These are phyloP conservation scores for Proliferodiscus dingleyae DNA, from an alignment of 2,329 filamentous ascomycete genomes.

Conservation along the genomic window DNA sequence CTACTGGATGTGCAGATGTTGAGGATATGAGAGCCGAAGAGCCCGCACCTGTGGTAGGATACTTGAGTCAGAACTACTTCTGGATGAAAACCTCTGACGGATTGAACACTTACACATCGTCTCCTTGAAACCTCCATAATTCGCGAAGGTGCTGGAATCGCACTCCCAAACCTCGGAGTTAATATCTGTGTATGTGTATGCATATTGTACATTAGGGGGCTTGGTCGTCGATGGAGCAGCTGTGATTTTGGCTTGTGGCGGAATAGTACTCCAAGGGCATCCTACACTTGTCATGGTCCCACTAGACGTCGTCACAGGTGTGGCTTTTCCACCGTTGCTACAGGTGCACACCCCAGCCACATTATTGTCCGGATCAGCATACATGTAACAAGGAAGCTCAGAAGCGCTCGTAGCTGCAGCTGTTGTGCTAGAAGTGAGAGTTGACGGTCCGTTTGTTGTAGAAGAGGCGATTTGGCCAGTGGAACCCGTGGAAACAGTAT, in stretches of 20 bases:
- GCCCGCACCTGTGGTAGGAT: not conserved
- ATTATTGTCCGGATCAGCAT: no score
- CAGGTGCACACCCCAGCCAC: no score
- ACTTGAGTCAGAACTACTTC: not conserved
- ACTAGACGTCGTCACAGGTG: not conserved
- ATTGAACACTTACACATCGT: not conserved
- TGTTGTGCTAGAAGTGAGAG: no score
- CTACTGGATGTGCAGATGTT: constrained; percentile 1
- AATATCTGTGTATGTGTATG: not conserved
- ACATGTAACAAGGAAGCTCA: no score
- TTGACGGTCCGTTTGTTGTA: no score
- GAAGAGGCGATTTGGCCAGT: no score
- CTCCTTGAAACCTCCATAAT: not conserved
- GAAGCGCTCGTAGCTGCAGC: no score
- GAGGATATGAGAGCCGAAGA: not conserved
- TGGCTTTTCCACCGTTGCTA: not conserved
- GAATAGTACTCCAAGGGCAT: not conserved
- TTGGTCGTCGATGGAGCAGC: not conserved
- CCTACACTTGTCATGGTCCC: not conserved
- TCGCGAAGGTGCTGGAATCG: not conserved
- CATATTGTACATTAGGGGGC: not conserved
- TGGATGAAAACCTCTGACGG: not conserved
- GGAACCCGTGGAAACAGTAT: no score
- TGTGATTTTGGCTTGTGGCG: not conserved
- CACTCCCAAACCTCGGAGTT: not conserved